Base-by-base conservation (phyloP, 1,139 yeast genomes). In the Blastobotrys ciferrii region DNA sequence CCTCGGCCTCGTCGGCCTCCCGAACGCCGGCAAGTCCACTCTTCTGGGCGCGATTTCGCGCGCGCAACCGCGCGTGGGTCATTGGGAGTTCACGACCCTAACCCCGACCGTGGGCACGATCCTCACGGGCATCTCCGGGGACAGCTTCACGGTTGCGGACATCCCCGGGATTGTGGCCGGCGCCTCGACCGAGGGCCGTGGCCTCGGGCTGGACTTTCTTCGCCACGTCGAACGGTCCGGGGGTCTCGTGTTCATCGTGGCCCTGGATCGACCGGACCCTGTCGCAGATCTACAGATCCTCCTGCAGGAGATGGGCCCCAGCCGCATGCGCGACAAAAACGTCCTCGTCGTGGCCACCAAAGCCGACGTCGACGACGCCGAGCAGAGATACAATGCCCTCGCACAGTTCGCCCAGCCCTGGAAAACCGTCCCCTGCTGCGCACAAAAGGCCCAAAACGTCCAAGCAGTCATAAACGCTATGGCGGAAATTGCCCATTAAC, bases 21-120 rank as follows among this genome's bases (percentile, higher is more conserved):
- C 98, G 0, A 92, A 92, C 66, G 97, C 98, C 3, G 98, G 98
- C 1, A 92, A 92, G 64, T 87, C 96, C 1, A 88, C 97, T 0
- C 72, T 92, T 30, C 68, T 92, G 43, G 72, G 95, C 48, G 91
- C 95, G n/a, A 88, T 92, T 17, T 87, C 96, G 0, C 78, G 81
- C 50, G 98, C 98, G 0, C 75, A 84, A 51, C 98, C 98, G 1
- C 73, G 89, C 51, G 88, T 92, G 11, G 98, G 98, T 0, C 95
- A 89, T 65, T 92, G 98, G 97, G 95, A 87, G 63, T 92, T 92
- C 63, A 92, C 98, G 0, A 92, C 98, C 1, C 70, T 92, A 49
- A 88, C 83, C 56, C 98, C 98, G 0, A 84, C 92, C 0, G 81
- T 92, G 41, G 98, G 98, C 1, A 91, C 97, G 0, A 86, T 92